phyloP scores from a whole-genome alignment of 2,329 filamentous ascomycete genomes.

The Neonectria hederae region DNA sequence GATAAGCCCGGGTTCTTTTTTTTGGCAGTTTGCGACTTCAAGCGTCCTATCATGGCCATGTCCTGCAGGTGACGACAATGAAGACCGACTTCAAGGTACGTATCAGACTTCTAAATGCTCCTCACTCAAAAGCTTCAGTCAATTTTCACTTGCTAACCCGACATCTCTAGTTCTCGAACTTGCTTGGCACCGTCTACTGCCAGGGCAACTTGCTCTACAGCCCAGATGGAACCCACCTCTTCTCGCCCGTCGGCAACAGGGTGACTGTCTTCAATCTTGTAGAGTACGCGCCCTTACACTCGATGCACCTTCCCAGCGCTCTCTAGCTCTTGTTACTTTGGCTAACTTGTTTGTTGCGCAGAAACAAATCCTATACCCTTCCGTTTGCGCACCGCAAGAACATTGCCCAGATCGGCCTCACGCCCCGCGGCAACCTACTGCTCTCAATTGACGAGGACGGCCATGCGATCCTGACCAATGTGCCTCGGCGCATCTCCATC shows the following conservation, averaged over 20 bases:
- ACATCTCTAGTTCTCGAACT: constrained; percentile 86
- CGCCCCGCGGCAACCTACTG: constrained; percentile 89
- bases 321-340: background rate
- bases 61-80: constrained; percentile 71
- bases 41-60: constrained; percentile 49
- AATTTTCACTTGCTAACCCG: constrained; percentile 1
- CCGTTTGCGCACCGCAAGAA: constrained; percentile 95
- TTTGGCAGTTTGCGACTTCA: constrained; percentile 44
- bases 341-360: constrained; percentile 53
- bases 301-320: background rate
- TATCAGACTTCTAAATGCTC: background rate
- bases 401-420: constrained; percentile 86
- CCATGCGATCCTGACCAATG: constrained; percentile 90
- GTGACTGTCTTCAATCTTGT: constrained; percentile 96
- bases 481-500: constrained; percentile 83
- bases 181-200: constrained; percentile 97
- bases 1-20: constrained; percentile 48
- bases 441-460: constrained; percentile 95
- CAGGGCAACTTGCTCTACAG: constrained; percentile 97
- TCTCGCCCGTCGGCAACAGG: constrained; percentile 95
- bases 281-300: constrained; percentile 68
- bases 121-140: background rate
- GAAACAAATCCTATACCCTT: constrained; percentile 87
- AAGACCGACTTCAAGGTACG: constrained; percentile 98
- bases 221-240: constrained; percentile 92